These are phyloP conservation scores for Mortierella sp. DNA, from an alignment of 371 early-diverging fungal species.

Conservation along the genomic window DNA sequence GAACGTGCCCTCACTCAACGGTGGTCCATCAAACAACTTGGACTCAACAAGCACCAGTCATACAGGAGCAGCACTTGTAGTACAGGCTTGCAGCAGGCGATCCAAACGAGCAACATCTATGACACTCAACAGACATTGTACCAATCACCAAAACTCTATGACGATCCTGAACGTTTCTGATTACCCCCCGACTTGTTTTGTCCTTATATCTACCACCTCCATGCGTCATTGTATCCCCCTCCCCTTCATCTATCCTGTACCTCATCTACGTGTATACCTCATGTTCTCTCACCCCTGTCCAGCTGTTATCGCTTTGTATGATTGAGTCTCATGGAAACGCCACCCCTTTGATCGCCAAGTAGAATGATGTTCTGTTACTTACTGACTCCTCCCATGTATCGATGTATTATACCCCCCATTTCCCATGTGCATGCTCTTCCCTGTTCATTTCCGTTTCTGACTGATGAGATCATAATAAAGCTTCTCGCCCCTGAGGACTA, in stretches of 20 bases:
- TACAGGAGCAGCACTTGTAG: slow-evolving; percentile 49
- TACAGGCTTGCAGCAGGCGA: slow-evolving; percentile 40
- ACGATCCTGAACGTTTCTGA: slow-evolving; percentile 52
- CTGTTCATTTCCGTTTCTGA: slow-evolving; percentile 2
- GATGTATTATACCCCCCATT: background rate
- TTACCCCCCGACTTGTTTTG: background rate
- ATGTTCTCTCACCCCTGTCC: background rate
- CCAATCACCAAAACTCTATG: slow-evolving; percentile 40
- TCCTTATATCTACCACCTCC: background rate
- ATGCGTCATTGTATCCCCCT: background rate
- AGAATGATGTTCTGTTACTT: background rate
- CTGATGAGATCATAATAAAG: background rate
- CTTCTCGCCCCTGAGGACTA: too few relatives aligned
- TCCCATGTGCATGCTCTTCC: background rate
- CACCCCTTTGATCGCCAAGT: slow-evolving; percentile 1
- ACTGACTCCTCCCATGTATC: slow-evolving; percentile 5
- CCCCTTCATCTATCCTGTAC: background rate
- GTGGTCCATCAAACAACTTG: slow-evolving; percentile 54
- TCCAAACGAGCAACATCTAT: slow-evolving; percentile 54
- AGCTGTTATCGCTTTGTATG: background rate
- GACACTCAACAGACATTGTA: slow-evolving; percentile 38
- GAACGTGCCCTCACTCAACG: slow-evolving; percentile 51
- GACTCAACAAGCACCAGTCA: slow-evolving; percentile 49
- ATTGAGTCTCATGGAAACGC: background rate
- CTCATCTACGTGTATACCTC: slow-evolving; percentile 1